These are phyloP conservation scores for Hypoxylon sp. DNA, from an alignment of 2,329 filamentous ascomycete genomes.

Conservation along the genomic window DNA sequence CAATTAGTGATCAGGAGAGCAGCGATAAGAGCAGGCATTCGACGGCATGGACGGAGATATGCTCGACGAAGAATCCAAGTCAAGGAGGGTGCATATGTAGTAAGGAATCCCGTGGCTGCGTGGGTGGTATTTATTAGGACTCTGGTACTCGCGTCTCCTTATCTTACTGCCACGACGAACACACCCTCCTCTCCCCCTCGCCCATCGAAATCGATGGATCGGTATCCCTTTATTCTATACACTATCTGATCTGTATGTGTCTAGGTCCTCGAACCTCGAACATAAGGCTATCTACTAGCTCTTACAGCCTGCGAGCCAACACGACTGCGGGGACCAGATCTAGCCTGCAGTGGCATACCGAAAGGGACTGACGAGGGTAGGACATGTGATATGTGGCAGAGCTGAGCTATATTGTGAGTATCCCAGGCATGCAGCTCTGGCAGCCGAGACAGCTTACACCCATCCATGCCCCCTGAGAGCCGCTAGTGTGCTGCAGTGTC, in stretches of 20 bases:
- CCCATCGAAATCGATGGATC: no score
- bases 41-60: background rate
- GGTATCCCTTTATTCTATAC: no score
- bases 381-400: constrained; percentile 13
- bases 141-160: constrained; percentile 7
- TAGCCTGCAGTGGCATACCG: background rate
- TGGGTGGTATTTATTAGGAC: constrained; percentile 8
- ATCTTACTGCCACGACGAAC: constrained; percentile 3
- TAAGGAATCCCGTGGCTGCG: background rate
- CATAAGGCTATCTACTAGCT: background rate
- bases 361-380: background rate
- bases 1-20: constrained; percentile 5
- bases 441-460: no score
- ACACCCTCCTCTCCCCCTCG: no score
- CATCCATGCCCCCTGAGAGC: constrained; percentile 21
- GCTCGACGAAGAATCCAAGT: background rate
- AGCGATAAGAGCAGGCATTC: background rate
- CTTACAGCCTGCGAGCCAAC: no score
- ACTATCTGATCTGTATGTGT: no score
- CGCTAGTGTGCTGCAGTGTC: no score
- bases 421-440: constrained; percentile 9
- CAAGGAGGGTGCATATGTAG: background rate
- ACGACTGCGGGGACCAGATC: background rate
- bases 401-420: constrained; percentile 8
- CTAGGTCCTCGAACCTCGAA: background rate